These are phyloP conservation scores for Coccinonectria pachysandricola DNA, from an alignment of 2,329 filamentous ascomycete species.

Conservation along the genomic window DNA sequence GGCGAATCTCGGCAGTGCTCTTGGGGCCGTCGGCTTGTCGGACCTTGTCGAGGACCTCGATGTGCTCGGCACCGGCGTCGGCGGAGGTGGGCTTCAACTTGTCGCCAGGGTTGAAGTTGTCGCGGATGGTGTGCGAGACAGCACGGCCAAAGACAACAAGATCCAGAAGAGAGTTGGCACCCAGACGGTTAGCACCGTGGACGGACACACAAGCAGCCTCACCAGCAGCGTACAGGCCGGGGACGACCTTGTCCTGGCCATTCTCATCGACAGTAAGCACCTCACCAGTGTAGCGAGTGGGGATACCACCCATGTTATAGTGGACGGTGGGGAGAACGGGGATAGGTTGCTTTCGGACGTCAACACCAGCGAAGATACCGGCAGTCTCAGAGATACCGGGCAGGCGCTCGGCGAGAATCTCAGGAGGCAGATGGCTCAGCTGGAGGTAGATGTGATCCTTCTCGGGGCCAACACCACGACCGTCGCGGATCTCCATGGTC, in stretches of 20 bases:
- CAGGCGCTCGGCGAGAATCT: slow-evolving; percentile 90
- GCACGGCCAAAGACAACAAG: slow-evolving; percentile 96
- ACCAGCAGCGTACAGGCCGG: slow-evolving; percentile 90
- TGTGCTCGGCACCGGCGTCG: slow-evolving; percentile 81
- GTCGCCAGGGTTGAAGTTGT: slow-evolving; percentile 78
- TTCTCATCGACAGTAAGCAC: slow-evolving; percentile 78
- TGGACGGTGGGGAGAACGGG: slow-evolving; percentile 93
- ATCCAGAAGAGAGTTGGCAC: slow-evolving; percentile 96
- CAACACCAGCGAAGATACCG: slow-evolving; percentile 92
- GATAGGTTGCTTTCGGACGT: slow-evolving; percentile 94
- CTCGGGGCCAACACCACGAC: slow-evolving; percentile 89
- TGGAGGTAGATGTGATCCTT: slow-evolving; percentile 99
- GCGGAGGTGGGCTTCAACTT: slow-evolving; percentile 70
- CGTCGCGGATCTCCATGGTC: slow-evolving; percentile 96
- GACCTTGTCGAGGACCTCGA: slow-evolving; percentile 74
- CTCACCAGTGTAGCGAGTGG: slow-evolving; percentile 94
- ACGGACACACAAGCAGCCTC: slow-evolving; percentile 97
- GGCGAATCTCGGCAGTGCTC: slow-evolving; percentile 78
- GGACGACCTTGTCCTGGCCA: slow-evolving; percentile 87
- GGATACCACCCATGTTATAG: slow-evolving; percentile 99
- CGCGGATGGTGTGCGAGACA: slow-evolving; percentile 92
- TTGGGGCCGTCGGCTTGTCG: slow-evolving; percentile 76
- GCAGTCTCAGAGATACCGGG: slow-evolving; percentile 98
- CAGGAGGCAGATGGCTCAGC: slow-evolving; percentile 85
- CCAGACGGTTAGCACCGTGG: slow-evolving; percentile 94